These are phyloP conservation scores for Ostreobium quekettii DNA, from an alignment of 139 green algal species.

Conservation along the genomic window DNA sequence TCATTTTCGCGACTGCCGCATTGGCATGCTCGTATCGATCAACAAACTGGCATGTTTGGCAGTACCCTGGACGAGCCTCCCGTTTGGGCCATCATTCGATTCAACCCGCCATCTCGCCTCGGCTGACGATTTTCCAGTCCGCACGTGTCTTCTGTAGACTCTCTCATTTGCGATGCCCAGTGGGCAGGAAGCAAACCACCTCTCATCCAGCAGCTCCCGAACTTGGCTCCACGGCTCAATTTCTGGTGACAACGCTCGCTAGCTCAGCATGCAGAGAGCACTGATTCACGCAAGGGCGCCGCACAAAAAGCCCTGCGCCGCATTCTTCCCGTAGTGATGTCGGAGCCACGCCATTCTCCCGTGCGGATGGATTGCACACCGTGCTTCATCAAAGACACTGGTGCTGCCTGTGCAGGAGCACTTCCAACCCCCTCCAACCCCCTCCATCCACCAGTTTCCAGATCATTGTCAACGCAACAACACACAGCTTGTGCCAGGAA, in stretches of 20 bases:
- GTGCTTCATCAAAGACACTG: background rate
- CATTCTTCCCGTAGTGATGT: background rate
- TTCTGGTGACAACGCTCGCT: background rate
- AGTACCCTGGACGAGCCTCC: background rate
- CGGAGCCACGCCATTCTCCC: background rate
- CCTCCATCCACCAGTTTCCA: no score
- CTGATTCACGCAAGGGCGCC: background rate
- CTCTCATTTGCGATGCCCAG: constrained; percentile 56
- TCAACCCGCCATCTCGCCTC: background rate
- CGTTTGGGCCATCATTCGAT: constrained; percentile 10
- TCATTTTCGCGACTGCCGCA: no score
- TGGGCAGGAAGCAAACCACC: constrained; percentile 58
- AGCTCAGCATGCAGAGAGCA: background rate
- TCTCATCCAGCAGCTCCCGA: constrained; percentile 43
- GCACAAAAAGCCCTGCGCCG: background rate
- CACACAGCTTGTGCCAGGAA: no score
- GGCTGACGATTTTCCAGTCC: constrained; percentile 2
- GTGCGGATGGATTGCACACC: background rate
- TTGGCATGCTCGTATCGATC: no score
- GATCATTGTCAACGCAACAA: no score
- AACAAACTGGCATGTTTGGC: no score
- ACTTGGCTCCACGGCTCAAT: constrained; percentile 46
- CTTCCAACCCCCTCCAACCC: no score
- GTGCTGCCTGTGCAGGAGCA: background rate
- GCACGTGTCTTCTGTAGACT: constrained; percentile 29